Evolutionary conservation across 768 basidiomycete genomes (phyloP).

Genomic region (Rhodosporidiobolus sp.): DNA sequence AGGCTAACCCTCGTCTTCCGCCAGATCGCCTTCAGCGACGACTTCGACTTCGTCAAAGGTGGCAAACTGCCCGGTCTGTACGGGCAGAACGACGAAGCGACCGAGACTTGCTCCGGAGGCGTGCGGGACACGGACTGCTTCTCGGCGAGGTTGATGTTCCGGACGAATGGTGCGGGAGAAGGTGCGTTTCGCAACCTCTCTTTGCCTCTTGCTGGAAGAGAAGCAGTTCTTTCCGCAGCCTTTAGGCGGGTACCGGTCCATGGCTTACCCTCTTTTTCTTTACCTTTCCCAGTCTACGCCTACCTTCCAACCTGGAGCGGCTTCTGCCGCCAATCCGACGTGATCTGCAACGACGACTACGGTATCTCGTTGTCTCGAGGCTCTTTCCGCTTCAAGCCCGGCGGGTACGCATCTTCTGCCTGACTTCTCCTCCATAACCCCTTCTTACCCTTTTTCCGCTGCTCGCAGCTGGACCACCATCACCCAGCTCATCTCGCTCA

Average conservation of each 20-base stretch:
- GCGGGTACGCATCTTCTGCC: constrained; percentile 26
- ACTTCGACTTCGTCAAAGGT: constrained; percentile 41
- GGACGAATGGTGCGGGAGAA: constrained; percentile 31
- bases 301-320: constrained; percentile 45
- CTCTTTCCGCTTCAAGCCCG: constrained; percentile 45
- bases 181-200: constrained; percentile 13
- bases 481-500: constrained; percentile 32
- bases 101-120: constrained; percentile 23
- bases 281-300: constrained; percentile 43
- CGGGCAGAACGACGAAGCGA: constrained; percentile 17
- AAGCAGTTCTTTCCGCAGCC: too few species aligned
- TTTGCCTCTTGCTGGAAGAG: too few species aligned
- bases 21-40: constrained; percentile 38
- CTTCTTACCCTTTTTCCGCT: background rate
- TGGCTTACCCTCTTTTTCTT: background rate
- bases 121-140: constrained; percentile 16
- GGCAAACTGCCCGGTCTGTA: constrained; percentile 43
- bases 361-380: constrained; percentile 48
- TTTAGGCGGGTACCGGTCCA: too few species aligned
- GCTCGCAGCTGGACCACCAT: constrained; percentile 31
- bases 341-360: constrained; percentile 48
- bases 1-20: background rate
- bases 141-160: constrained; percentile 34
- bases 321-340: constrained; percentile 41
- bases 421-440: background rate